Base-by-base conservation (phyloP, 1,139 yeast species). In the Wickerhamomyces sp. region DNA sequence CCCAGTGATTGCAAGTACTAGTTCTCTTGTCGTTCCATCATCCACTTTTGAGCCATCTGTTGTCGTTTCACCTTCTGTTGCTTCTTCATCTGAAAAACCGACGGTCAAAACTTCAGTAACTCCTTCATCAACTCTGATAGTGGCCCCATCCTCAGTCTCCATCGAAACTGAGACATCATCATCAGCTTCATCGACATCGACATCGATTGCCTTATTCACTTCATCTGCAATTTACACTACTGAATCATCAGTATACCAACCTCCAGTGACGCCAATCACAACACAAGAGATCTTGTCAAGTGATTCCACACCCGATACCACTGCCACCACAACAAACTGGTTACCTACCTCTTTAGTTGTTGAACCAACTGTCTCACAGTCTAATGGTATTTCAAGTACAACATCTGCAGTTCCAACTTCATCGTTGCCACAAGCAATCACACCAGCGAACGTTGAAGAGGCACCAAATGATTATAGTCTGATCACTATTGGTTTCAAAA, bases 401-500 rank as follows among this genome's bases (percentile, higher is more conserved):
- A 68, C 52, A 3, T 45, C 67, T 27, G 61, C 70, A 14, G 63
- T 69, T 36, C 69, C 69, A 32, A 71, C 83, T 2, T 69, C 83
- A 6, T 76, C 81, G 9, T 69, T 84, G 56, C 93, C 93, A 44
- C 77, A 76, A 59, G 90, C 86, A 2, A 83, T 84, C 54, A 75
- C 84, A 2, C 84, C 83, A 33, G 77, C 77, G 9, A 56, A 62
- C 10, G 55, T 59, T 27, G 50, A 48, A n/a, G 48, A 51, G 1
- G 54, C 50, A 27, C 63, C 68, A 38, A 53, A 63, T 47, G 62
- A 76, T 53, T 83, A 77, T 61, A 68, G 74, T 36, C 60, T 81
- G 45, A 76, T 85, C 43, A 79, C 84, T 13, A 67, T 85, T 62
- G 93, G 93, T n/a, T 84, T 85, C 69, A 79, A 79, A 55, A 63